A percentile compares a stretch with the other conserved stretches of the same genome.
Conservation (phyloP, 805 yeast species). For the Starmerella tilneyi region DNA sequence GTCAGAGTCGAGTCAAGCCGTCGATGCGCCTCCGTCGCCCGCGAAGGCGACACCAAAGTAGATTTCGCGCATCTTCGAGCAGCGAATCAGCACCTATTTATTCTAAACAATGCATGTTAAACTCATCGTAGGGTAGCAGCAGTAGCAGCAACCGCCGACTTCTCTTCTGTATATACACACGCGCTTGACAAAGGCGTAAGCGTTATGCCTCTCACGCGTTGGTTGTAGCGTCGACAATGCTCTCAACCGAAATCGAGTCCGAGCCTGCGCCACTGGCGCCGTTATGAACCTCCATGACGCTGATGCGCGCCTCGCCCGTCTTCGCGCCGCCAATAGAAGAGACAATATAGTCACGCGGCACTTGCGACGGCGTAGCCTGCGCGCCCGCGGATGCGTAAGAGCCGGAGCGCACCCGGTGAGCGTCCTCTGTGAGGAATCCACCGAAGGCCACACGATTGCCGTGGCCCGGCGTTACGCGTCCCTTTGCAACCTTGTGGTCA, state of each 20-base stretch:
- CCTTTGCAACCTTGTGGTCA: slow-evolving; percentile 23
- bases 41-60: no score
- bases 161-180: no score
- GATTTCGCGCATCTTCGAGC: no score
- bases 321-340: slow-evolving; percentile 9
- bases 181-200: no score
- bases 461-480: slow-evolving; percentile 24
- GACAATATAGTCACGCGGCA: slow-evolving; percentile 9
- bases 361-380: slow-evolving; percentile 3
- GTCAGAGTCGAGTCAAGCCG: no score
- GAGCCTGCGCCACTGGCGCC: neutral
- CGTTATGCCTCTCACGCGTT: no score
- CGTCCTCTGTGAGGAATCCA: slow-evolving; percentile 27
- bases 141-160: no score
- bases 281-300: slow-evolving; percentile 9
- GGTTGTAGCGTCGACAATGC: slow-evolving; percentile 1
- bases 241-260: slow-evolving; percentile 6
- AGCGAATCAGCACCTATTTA: no score
- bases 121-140: no score
- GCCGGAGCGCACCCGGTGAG: slow-evolving; percentile 2
- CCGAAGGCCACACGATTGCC: slow-evolving; percentile 24
- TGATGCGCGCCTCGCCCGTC: slow-evolving; percentile 13
- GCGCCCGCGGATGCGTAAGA: neutral
- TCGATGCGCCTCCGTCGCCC: no score
- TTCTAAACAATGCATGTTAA: no score